Evolutionary conservation across 768 basidiomycete species (phyloP), one percentile per base, ranked within the genome.

Genomic region (Podaxis rugospora): DNA sequence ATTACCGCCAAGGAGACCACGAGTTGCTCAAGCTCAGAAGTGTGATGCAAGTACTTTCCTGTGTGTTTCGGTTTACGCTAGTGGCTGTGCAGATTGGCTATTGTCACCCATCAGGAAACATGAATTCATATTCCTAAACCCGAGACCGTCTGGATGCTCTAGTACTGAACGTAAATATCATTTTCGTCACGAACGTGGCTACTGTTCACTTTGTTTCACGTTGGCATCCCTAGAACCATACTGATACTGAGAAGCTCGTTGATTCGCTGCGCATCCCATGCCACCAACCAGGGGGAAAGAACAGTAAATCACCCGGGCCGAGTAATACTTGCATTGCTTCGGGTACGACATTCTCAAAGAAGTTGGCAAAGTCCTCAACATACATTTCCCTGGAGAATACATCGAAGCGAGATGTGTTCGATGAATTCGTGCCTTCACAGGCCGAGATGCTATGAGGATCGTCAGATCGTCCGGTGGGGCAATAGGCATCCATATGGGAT

Each of bases 231-330:
- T 66, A 95, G 72, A 93, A 95, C 92, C 93, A 95, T 82, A 93
- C 89, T 35, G 94, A 95, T 50, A 95, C 81, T 46, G 93, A 95
- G 70, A 92, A 88, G 74, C 92, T 93, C 40, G 79, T 84, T 23
- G 83, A 82, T 74, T 92, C 91, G 71, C 86, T 88, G 64, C 87
- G 83, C 90, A 93, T 91, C 16, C 88, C 89, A 72, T 96, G 93
- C 93, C 93, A 96, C 93, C 93, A 96, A 28, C 91, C 87, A 3
- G 91, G 89, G 18, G 96, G 96, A 65, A 98, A 88, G 69, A 91
- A 90, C 49, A 98, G 75, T 47, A 95, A 59, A 72, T 98, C 96
- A 0, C 95, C 96, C 1, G 94, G 87, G 57, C 80, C 75, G 1
- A 98, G 77, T 1, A 84, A 85, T 35, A 81, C 82, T 51, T 78